Conservation (phyloP, 2,329 filamentous ascomycete species). For the Lasiodiplodia citricola region DNA sequence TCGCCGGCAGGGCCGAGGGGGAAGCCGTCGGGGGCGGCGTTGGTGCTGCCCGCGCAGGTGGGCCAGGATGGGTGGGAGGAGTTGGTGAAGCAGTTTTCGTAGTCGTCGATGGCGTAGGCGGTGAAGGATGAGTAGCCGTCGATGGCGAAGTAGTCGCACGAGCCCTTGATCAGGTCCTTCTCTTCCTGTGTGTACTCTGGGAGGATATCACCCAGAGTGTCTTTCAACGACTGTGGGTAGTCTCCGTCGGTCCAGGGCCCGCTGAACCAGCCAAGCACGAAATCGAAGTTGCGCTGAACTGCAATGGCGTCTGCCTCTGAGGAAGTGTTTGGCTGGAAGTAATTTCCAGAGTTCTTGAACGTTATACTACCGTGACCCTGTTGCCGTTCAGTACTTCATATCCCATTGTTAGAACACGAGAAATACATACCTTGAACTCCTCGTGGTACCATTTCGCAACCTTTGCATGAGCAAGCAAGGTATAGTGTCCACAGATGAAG, state of each 20-base stretch:
- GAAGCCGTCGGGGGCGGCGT: constrained; percentile 48
- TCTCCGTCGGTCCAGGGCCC: constrained; percentile 55
- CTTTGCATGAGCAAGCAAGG: constrained; percentile 50
- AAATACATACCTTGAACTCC: constrained; percentile 48
- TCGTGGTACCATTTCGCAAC: constrained; percentile 53
- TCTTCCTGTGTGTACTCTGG: constrained; percentile 46
- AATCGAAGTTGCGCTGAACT: constrained; percentile 48
- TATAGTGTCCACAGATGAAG: constrained; percentile 53
- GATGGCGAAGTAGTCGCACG: constrained; percentile 52
- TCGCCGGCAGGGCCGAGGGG: constrained; percentile 52
- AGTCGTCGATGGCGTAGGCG: constrained; percentile 37
- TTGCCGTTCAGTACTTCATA: neutral
- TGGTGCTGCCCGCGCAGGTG: constrained; percentile 46
- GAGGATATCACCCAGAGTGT: constrained; percentile 47
- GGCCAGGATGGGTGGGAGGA: constrained; percentile 48
- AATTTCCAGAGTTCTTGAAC: constrained; percentile 52
- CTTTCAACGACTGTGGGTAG: constrained; percentile 47
- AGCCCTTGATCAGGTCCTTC: constrained; percentile 50
- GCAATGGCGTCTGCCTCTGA: constrained; percentile 43
- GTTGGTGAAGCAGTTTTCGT: constrained; percentile 46
- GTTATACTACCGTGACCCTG: constrained; percentile 42
- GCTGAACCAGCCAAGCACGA: constrained; percentile 52
- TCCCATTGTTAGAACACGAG: neutral
- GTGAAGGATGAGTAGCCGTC: constrained; percentile 41
- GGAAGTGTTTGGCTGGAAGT: constrained; percentile 47